Conservation (phyloP, 208 protist species). For the Vickermania spadyakhi region DNA sequence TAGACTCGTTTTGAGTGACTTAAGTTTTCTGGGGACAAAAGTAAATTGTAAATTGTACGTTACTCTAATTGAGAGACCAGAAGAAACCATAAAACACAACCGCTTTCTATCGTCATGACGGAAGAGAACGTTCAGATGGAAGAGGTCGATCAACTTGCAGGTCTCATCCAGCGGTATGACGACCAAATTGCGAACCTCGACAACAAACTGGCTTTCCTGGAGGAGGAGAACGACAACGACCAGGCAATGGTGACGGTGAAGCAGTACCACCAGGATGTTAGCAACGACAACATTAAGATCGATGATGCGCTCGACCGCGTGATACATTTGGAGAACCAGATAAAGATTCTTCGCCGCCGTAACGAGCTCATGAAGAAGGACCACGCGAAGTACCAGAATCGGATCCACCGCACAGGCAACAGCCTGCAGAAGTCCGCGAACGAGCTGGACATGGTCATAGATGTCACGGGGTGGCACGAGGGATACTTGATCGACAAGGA, state of each 20-base stretch:
- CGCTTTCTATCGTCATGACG: too few species aligned
- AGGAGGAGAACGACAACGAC: slow-evolving; percentile 66
- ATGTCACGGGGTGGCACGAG: slow-evolving; percentile 64
- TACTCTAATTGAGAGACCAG: too few species aligned
- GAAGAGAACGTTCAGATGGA: not conserved
- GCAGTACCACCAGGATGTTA: slow-evolving; percentile 33
- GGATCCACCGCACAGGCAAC: slow-evolving; percentile 43
- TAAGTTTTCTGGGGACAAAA: too few species aligned
- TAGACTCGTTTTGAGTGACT: too few species aligned
- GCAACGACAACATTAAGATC: slow-evolving; percentile 41
- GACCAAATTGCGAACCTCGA: slow-evolving; percentile 42
- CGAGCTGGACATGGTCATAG: slow-evolving; percentile 32
- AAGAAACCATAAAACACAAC: too few species aligned
- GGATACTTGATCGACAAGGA: slow-evolving; percentile 20
- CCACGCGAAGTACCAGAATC: slow-evolving; percentile 53
- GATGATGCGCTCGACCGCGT: slow-evolving; percentile 82
- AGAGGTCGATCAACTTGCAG: slow-evolving; percentile 58
- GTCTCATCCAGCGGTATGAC: slow-evolving; percentile 38
- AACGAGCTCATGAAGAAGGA: slow-evolving; percentile 69
- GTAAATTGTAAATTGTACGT: too few species aligned
- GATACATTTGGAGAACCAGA: slow-evolving; percentile 74
- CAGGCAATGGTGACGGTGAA: slow-evolving; percentile 54
- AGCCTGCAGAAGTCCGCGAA: slow-evolving; percentile 28
- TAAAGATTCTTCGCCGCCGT: slow-evolving; percentile 72
- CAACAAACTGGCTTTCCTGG: slow-evolving; percentile 24